phyloP scores from a whole-genome alignment of 2,329 filamentous ascomycete genomes.

The Aureobasidium sp. region DNA sequence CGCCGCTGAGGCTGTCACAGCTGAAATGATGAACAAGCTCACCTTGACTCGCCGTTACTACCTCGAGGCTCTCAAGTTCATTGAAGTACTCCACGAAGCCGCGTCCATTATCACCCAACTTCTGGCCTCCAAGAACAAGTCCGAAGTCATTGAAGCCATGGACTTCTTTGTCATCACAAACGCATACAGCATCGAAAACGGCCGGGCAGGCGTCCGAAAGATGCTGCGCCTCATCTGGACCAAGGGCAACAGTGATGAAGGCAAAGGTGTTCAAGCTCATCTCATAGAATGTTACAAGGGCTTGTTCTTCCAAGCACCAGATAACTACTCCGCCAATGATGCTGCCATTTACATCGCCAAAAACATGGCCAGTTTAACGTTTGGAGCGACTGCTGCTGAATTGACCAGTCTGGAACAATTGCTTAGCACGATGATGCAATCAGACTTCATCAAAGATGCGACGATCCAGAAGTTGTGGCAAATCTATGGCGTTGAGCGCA shows the following conservation, averaged over 20 bases:
- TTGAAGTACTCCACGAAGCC: slow-evolving; percentile 78
- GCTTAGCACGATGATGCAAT: slow-evolving; percentile 95
- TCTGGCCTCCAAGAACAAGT: slow-evolving; percentile 92
- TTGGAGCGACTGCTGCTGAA: slow-evolving; percentile 88
- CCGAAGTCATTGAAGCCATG: slow-evolving; percentile 97
- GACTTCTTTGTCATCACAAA: slow-evolving; percentile 95
- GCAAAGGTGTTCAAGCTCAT: slow-evolving; percentile 94
- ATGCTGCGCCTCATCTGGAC: slow-evolving; percentile 99
- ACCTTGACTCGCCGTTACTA: slow-evolving; percentile 87
- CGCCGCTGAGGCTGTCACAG: slow-evolving; percentile 77
- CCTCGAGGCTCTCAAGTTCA: slow-evolving; percentile 85
- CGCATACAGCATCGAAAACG: slow-evolving; percentile 91
- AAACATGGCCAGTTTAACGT: slow-evolving; percentile 98
- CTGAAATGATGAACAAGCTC: slow-evolving; percentile 78
- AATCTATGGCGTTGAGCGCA: slow-evolving; percentile 88
- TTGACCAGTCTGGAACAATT: slow-evolving; percentile 92
- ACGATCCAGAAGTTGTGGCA: slow-evolving; percentile 95
- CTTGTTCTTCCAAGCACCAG: slow-evolving; percentile 91
- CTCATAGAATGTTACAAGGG: slow-evolving; percentile 94
- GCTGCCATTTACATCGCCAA: slow-evolving; percentile 90
- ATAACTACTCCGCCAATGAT: slow-evolving; percentile 78
- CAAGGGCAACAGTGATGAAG: slow-evolving; percentile 97
- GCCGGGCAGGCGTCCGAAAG: slow-evolving; percentile 81
- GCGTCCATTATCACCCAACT: slow-evolving; percentile 77
- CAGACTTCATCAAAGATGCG: slow-evolving; percentile 71